phyloP scores from a whole-genome alignment of 2,329 filamentous ascomycete species.

The Spiromastix sp. region DNA sequence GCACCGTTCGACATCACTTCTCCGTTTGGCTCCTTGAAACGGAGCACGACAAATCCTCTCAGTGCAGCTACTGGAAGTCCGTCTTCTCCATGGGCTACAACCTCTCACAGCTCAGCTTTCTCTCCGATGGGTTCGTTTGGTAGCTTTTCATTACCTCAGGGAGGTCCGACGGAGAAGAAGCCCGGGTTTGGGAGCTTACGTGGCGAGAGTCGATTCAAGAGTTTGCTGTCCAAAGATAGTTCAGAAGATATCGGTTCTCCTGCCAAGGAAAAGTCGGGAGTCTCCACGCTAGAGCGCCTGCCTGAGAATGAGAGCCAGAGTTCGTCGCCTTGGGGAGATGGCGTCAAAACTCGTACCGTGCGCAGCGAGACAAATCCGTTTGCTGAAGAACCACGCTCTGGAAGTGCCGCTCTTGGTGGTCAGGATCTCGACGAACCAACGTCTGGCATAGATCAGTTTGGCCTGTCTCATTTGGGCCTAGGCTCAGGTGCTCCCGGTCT shows the following conservation, averaged over 20 bases:
- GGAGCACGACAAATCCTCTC: conserved; percentile 45
- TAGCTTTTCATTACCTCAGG: conserved; percentile 63
- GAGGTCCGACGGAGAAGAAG: conserved; percentile 58
- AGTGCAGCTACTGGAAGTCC: conserved; percentile 23
- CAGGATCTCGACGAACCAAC: conserved; percentile 49
- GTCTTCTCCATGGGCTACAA: conserved; percentile 47
- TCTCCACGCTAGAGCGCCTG: conserved; percentile 43
- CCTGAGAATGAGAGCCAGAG: conserved; percentile 40
- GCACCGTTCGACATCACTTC: conserved; percentile 28
- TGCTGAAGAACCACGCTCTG: conserved; percentile 41
- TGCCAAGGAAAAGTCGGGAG: conserved; percentile 46
- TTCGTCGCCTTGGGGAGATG: conserved; percentile 42
- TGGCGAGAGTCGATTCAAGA: conserved; percentile 76
- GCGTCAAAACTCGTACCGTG: conserved; percentile 35
- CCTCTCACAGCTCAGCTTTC: conserved; percentile 49
- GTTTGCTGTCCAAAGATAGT: conserved; percentile 69
- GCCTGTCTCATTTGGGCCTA: conserved; percentile 52
- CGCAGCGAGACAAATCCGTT: conserved; percentile 42
- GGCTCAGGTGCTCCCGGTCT: conserved; percentile 47
- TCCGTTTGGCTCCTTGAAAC: conserved; percentile 46
- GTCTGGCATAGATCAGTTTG: conserved; percentile 42
- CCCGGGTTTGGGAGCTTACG: conserved; percentile 53
- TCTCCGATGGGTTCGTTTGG: conserved; percentile 78
- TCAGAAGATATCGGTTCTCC: conserved; percentile 49
- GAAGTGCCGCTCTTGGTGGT: conserved; percentile 61